A percentile compares a stretch with the other conserved stretches of the same genome.
Evolutionary conservation across 1,284 basidiomycete genomes (phyloP).

Genomic region (Malassezia yamatoensis): DNA sequence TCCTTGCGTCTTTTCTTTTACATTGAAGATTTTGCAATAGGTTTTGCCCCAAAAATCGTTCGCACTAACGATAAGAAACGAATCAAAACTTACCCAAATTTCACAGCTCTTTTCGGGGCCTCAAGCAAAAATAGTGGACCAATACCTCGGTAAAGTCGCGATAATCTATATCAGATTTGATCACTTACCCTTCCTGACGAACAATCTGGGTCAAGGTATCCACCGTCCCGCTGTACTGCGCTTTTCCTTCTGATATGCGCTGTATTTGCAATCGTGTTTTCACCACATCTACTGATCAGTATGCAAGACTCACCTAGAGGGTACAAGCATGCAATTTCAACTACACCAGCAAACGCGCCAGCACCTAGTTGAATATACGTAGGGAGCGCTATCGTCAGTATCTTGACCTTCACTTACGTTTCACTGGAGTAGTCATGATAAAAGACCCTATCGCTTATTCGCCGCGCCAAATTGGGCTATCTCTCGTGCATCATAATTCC

Average conservation of each 20-base stretch:
- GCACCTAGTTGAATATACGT: conserved; percentile 78
- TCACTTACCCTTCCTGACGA: conserved; percentile 66
- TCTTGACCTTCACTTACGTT: not conserved
- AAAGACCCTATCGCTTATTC: too few relatives aligned
- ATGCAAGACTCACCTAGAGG: conserved; percentile 62
- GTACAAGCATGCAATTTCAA: conserved; percentile 83
- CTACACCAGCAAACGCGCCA: conserved; percentile 71
- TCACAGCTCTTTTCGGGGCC: conserved; percentile 94
- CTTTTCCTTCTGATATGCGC: conserved; percentile 57
- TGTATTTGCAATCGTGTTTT: conserved; percentile 97
- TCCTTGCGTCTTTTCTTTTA: conserved; percentile 73
- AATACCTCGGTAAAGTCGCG: conserved; percentile 82
- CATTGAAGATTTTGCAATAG: conserved; percentile 53
- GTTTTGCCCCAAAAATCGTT: conserved; percentile 77
- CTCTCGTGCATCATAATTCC: not conserved
- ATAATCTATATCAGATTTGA: conserved; percentile 52
- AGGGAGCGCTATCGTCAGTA: conserved; percentile 53
- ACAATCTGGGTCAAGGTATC: conserved; percentile 69
- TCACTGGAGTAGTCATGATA: not conserved
- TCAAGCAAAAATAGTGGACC: conserved; percentile 87
- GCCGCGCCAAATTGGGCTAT: not conserved
- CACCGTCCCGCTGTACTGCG: conserved; percentile 58
- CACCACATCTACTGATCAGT: conserved; percentile 49
- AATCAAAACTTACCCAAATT: conserved; percentile 58
- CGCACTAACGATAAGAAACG: conserved; percentile 52